A percentile compares a stretch with the other conserved stretches of the same genome.
Conservation (phyloP, 2,329 filamentous ascomycete species). For the Eurotiales sp. region DNA sequence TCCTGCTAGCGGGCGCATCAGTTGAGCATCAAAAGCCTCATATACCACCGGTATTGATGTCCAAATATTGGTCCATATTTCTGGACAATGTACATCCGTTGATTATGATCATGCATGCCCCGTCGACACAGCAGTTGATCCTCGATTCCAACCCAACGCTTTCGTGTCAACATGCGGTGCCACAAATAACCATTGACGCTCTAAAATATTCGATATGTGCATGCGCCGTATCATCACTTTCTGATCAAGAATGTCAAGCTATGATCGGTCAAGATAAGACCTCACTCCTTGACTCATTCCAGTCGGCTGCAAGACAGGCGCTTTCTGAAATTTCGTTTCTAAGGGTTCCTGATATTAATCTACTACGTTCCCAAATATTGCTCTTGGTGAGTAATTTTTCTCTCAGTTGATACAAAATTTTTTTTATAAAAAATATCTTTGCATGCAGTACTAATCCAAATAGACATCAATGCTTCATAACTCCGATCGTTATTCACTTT, state of each 20-base stretch:
- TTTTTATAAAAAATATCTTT: no score
- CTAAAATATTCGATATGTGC: neutral
- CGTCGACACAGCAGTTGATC: neutral
- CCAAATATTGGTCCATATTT: neutral
- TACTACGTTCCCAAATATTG: neutral
- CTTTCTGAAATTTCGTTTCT: neutral
- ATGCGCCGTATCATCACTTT: neutral
- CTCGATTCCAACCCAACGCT: neutral
- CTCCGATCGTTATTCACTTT: constrained; percentile 4
- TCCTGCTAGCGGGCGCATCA: neutral
- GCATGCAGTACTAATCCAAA: neutral
- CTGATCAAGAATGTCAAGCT: neutral
- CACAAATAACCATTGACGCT: neutral
- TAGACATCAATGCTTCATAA: constrained; percentile 5
- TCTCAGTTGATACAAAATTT: no score
- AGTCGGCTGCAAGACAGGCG: neutral
- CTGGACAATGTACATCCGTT: constrained; percentile 4
- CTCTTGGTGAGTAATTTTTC: neutral
- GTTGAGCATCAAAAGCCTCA: neutral
- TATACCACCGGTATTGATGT: neutral
- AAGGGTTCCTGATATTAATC: neutral
- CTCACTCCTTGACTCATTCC: neutral
- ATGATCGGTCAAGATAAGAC: neutral
- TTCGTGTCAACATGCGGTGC: neutral
- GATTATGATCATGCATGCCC: constrained; percentile 1